Base-by-base conservation (phyloP, 371 early-diverging fungal genomes). In the Haplosporangium sp. region DNA sequence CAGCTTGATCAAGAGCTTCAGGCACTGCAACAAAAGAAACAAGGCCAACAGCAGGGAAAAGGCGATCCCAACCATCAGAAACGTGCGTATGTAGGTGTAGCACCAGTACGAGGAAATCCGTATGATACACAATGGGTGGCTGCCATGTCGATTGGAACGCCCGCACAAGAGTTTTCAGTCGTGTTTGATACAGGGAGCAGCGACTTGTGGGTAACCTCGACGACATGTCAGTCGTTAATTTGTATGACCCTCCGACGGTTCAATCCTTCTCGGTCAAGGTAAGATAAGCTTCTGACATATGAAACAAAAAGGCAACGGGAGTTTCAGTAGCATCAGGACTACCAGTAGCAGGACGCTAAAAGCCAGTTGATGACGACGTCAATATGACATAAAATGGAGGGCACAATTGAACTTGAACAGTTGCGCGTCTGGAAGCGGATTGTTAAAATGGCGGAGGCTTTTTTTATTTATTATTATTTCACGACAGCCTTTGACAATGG, bases 151-250 rank as follows among this genome's bases (percentile, higher is more conserved):
- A 59, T 77, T 16, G 79, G 79, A 2, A 50, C 73, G 4, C 79
- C 79, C 0, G 18, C 59, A 6, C 79, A 77, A 40, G 64, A 72
- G 43, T 77, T 77, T 41, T 72, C 79, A n/a, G 79, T 77, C 10
- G 79, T 77, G n/a, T 72, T 77, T 68, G 79, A 77, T 57, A 77
- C 79, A 6, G 79, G 79, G 6, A 72, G 73, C 54, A 67, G 73
- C 14, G 79, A 77, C 48, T 65, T 77, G 13, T 77, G 79, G 79
- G 69, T 77, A 12, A 60, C 79, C 5, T 77, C 79, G 0, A 37
- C 46, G 6, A 57, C 41, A 12, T 77, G 79, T 50, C 50, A 45
- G 38, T 67, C 77, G 5, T 0, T 6, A 9, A 37, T 46, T 7
- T 77, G 79, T n/a, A 48, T 38, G 38, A 48, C 40, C 37, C 64